Evolutionary conservation across 2,329 filamentous ascomycete genomes (phyloP), one percentile per base, ranked within the genome.

Genomic region (Xylaria sp.): DNA sequence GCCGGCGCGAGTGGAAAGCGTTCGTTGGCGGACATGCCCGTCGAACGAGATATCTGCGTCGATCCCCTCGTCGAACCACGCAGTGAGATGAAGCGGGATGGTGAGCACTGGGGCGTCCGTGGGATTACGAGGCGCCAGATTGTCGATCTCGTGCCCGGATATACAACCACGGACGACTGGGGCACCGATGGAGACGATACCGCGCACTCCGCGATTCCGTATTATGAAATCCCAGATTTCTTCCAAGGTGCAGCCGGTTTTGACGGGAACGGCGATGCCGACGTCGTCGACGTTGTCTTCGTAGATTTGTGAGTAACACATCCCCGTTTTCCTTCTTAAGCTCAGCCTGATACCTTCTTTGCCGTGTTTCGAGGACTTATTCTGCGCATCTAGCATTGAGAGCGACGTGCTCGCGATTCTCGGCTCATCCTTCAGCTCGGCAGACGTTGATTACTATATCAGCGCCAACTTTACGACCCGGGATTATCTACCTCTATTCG

Each of bases 101-200:
- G 72, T 15, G 74, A 79, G 57, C 74, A 76, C 46, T 77, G 77
- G 50, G 51, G 52, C 15, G 46, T 28, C 6, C 58, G 54, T 7
- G 82, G 82, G 18, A 78, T 83, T 54, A 78, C 84, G 6, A 80
- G 84, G n/a, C 85, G 85, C n/a, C 85, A 87, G 48, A 82, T 85
- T 65, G 72, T 77, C 10, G 78, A 81, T 6, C 74, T 83, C 8
- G 81, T 81, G 0, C 81, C 86, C 0, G 88, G 87, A 2, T 88
- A 88, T 76, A 84, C 81, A 2, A 89, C 87, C 0, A 82, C 75
- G 2, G 87, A 89, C 70, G 87, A 88, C 74, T 89, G 88, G 72
- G 87, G 87, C 60, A 81, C 77, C 2, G 87, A 84, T 58, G 85
- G 86, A 18, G 87, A 89, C 73, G 87, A 89, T 70, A 89, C 87